Conservation (phyloP, 2,329 filamentous ascomycete species). For the Fusarium sp. region DNA sequence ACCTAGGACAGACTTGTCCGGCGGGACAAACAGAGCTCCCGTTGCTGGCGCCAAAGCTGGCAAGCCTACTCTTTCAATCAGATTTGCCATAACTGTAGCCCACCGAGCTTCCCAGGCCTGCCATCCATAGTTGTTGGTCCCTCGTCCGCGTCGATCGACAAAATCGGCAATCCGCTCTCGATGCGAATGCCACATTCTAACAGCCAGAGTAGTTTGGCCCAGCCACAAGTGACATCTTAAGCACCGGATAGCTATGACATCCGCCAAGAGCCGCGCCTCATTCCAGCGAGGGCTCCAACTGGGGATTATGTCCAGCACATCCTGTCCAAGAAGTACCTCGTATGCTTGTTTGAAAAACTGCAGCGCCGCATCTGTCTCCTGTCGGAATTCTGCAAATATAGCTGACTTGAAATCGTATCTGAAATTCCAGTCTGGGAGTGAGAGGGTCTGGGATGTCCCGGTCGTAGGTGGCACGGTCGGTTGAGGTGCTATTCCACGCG, state of each 20-base stretch:
- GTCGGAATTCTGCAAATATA: constrained; percentile 89
- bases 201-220: constrained; percentile 80
- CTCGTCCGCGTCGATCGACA: constrained; percentile 83
- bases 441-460: constrained; percentile 87
- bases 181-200: constrained; percentile 83
- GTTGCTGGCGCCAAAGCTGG: constrained; percentile 59
- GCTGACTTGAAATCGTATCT: constrained; percentile 95
- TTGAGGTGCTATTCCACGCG: constrained; percentile 78
- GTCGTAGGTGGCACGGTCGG: constrained; percentile 85
- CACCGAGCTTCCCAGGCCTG: constrained; percentile 89
- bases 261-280: constrained; percentile 88
- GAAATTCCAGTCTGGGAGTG: constrained; percentile 88
- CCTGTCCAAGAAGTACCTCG: constrained; percentile 81
- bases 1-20: constrained; percentile 67
- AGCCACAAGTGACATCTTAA: constrained; percentile 86
- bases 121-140: constrained; percentile 91
- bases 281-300: constrained; percentile 93
- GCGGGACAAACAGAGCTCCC: constrained; percentile 59
- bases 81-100: constrained; percentile 69
- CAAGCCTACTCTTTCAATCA: constrained; percentile 65
- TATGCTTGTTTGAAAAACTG: constrained; percentile 90
- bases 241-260: constrained; percentile 81
- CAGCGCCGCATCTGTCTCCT: constrained; percentile 88
- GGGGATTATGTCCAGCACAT: constrained; percentile 87
- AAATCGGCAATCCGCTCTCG: constrained; percentile 78